These are phyloP conservation scores for Lathyrus oleraceus DNA, from an alignment of 306 rosid genomes.

Conservation along the genomic window DNA sequence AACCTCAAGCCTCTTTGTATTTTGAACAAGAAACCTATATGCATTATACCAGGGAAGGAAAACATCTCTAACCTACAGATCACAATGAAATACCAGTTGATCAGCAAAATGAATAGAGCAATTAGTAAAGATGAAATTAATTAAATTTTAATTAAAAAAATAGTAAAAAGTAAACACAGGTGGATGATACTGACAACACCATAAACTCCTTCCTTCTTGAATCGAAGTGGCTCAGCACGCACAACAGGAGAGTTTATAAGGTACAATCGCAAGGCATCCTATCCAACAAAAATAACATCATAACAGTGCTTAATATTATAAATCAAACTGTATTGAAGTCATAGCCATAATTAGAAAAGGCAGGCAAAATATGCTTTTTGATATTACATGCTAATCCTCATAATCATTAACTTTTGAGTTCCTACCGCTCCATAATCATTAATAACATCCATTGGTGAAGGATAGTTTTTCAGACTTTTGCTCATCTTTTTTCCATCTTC, in stretches of 20 bases:
- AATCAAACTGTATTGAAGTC: slow-evolving; percentile 9
- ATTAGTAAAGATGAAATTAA: slow-evolving; percentile 19
- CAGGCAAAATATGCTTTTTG: slow-evolving; percentile 19
- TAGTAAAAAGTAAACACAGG: slow-evolving; percentile 4
- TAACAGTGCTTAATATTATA: slow-evolving; percentile 4
- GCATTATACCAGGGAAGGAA: slow-evolving; percentile 99
- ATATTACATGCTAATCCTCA: slow-evolving; percentile 13
- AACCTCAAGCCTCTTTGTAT: slow-evolving; percentile 86
- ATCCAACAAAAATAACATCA: slow-evolving; percentile 33
- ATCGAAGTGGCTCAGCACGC: slow-evolving; percentile 90
- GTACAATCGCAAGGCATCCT: slow-evolving; percentile 93
- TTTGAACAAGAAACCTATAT: slow-evolving; percentile 92
- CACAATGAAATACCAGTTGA: slow-evolving; percentile 12
- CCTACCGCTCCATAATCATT: slow-evolving; percentile 88
- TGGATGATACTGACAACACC: slow-evolving; percentile 80
- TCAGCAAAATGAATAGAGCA: background rate
- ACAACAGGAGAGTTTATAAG: slow-evolving; percentile 96
- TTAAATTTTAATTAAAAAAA: background rate
- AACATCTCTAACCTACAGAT: slow-evolving; percentile 84
- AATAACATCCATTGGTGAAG: slow-evolving; percentile 85
- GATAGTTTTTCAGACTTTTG: slow-evolving; percentile 90
- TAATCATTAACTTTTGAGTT: slow-evolving; percentile 12
- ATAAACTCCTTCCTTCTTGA: slow-evolving; percentile 95
- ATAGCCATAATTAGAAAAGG: background rate
- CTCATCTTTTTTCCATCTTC: slow-evolving; percentile 99